Base-by-base conservation (phyloP, 257 asterid species). In the Solanum peruvianum region DNA sequence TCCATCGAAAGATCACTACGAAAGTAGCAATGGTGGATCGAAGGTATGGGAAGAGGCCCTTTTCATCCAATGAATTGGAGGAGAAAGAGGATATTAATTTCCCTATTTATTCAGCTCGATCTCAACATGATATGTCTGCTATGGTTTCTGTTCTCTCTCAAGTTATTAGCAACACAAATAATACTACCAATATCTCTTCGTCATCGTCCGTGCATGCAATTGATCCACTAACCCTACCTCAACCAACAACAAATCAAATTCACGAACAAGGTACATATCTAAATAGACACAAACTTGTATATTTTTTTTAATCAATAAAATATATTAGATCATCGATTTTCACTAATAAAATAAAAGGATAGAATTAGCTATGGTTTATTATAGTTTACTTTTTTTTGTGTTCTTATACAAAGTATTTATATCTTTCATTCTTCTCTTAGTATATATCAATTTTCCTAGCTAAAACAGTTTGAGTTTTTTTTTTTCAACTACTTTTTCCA, bases 41-140 rank as follows among this genome's bases (percentile, higher is more conserved):
- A 47, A 80, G 44, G 85, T 14, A 80, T 80, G 85, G 92, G 82
- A 88, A 89, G 89, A 87, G 93, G 86, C 92, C 93, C 75, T 85
- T 90, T 73, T 85, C 91, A 47, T 47, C 86, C 83, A 42, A 85
- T 80, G 93, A 89, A 76, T 37, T 81, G n/a, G 90, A 92, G 47
- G 89, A 83, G 56, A 60, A 83, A 83, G 49, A 62, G 86, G 86
- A 52, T 20, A 58, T 62, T 41, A 23, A 78, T 80, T 80, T 80
- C 11, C 85, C 85, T 0, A 29, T 47, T 6, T 84, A 67, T 49
- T 84, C 73, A 64, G 31, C 78, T 64, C 58, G 78, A 60, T 84
- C 86, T 37, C 78, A 84, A 15, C 62, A 84, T 37, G 86, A 84
- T 8, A 58, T 84, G 86, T 84, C 78, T 39, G 78, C 86, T n/a